Base-by-base conservation (phyloP, 2,329 filamentous ascomycete genomes). In the Daldinia sp. region DNA sequence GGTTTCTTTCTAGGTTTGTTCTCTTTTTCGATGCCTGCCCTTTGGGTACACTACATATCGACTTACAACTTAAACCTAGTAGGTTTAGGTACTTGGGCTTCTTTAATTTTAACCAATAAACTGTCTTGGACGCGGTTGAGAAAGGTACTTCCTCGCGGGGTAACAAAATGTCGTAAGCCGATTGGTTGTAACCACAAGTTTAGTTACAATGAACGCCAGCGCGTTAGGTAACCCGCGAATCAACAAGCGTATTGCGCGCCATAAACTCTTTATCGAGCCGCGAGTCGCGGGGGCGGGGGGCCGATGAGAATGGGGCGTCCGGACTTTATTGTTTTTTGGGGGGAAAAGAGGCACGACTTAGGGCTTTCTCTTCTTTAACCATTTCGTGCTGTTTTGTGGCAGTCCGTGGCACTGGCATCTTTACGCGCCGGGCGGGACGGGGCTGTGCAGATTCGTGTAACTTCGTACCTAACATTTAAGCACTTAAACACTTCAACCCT, bases 381-480 rank as follows among this genome's bases (percentile, higher is more conserved):
- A 50, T 30, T 18, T 18, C 13, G 6, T 51, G 15, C 3, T 13
- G 15, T 30, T 51, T 33, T 12, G 46, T 51, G 46, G 46, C 46
- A 50, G 46, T 23, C 46, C 46, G 46, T 50, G 46, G 23, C 46
- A 51, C 26, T 51, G 46, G 33, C 33, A 54, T 26, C 20, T 57
- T 65, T 70, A 68, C 61, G 68, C 68, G 68, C 68, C 66, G 57
- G 56, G 30, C 46, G 46, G 61, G 56, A 60, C 50, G 65, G 35
- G 68, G 68, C 68, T 70, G 68, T 70, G 68, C 68, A 62, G 41
- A 3, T 26, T 20, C 53, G 53, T 58, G 63, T 58, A 55, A 51
- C 48, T 61, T 46, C 6, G 37, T 60, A 59, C 46, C 30, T 28
- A 39, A 55, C 50, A n/a, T n/a, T 35, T 23, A 23, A 23, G 20